Evolutionary conservation across 148 eudicot species (phyloP), one percentile per base, ranked within the genome.

Genomic region (Rhododendron vialii): DNA sequence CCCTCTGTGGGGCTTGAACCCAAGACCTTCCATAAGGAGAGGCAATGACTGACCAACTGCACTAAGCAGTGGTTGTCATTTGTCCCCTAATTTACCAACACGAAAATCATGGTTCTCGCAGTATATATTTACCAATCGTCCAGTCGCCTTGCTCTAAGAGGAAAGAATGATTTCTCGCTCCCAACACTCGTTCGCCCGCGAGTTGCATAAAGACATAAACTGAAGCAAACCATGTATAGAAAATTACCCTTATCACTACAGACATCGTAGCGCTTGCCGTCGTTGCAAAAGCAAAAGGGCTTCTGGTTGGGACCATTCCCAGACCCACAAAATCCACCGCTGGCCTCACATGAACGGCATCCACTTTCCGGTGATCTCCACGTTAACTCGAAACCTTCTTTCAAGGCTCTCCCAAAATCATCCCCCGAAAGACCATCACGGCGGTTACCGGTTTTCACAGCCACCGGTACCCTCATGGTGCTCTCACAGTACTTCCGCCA

Each of bases 291-390:
- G 63, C 87, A 86, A 67, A 50, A 20, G 65, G 81, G 33, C 67
- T 67, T 86, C 45, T 18, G 84, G 36, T 86, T 17, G 22, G 36
- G 20, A 33, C 43, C 65, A 84, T 53, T n/a, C 26, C 75, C 7
- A 77, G 36, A 80, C 79, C 83, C 87, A 47, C 87, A 86, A 41
- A 86, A 86, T 9, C 87, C 84, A 38, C 87, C 87, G 7, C 53
- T 86, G 22, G 84, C 78, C 78, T 86, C 87, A 69, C 87, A 86
- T 2, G 78, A 26, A 6, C 41, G 47, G 26, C 87, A 86, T 4
- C 22, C 65, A 10, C 11, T 6, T 11, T 69, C 78, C 71, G 51
- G 84, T 10, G 77, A 5, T 28, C 45, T 28, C 87, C 87, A 86
- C 26, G 10, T 50, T 12, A 86, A 67, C 78, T 80, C 41, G 65